A percentile compares a stretch with the other conserved stretches of the same genome.
These are phyloP conservation scores for Postia placenta DNA, from an alignment of 768 basidiomycete species.

Conservation along the genomic window DNA sequence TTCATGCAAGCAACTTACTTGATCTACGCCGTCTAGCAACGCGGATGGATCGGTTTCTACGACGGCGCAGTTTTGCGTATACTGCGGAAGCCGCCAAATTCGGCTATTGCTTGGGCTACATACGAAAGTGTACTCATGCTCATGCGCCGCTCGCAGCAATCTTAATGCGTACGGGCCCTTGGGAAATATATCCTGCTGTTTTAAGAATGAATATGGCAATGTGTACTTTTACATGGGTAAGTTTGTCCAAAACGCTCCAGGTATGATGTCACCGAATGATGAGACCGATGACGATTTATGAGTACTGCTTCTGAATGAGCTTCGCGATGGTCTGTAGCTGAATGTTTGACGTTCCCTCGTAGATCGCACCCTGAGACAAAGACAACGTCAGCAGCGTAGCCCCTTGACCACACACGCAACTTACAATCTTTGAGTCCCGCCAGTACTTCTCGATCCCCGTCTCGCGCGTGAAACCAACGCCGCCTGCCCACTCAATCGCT, in stretches of 20 bases:
- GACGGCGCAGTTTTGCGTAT: slow-evolving; percentile 81
- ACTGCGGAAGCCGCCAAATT: slow-evolving; percentile 80
- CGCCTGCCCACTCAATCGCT: slow-evolving; percentile 97
- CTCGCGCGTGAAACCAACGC: slow-evolving; percentile 88
- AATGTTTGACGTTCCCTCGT: slow-evolving; percentile 97
- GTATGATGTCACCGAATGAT: not conserved
- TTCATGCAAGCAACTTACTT: not conserved
- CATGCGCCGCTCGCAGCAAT: slow-evolving; percentile 22
- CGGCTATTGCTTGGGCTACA: slow-evolving; percentile 89
- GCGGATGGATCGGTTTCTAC: slow-evolving; percentile 76
- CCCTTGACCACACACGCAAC: slow-evolving; percentile 22
- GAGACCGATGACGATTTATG: slow-evolving; percentile 31
- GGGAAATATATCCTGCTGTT: not conserved
- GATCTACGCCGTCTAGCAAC: slow-evolving; percentile 46
- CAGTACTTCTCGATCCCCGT: slow-evolving; percentile 95
- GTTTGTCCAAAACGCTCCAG: too few relatives aligned
- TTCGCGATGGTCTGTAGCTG: slow-evolving; percentile 95
- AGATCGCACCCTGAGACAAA: slow-evolving; percentile 67
- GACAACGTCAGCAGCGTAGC: not conserved
- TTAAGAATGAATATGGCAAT: not conserved
- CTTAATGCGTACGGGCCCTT: not conserved
- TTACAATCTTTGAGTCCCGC: slow-evolving; percentile 93
- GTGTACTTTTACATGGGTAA: too few relatives aligned
- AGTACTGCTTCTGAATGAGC: slow-evolving; percentile 81
- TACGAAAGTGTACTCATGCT: slow-evolving; percentile 76